These are phyloP conservation scores for Wickerhamomyces sp. DNA, from an alignment of 1,139 yeast genomes.

Conservation along the genomic window DNA sequence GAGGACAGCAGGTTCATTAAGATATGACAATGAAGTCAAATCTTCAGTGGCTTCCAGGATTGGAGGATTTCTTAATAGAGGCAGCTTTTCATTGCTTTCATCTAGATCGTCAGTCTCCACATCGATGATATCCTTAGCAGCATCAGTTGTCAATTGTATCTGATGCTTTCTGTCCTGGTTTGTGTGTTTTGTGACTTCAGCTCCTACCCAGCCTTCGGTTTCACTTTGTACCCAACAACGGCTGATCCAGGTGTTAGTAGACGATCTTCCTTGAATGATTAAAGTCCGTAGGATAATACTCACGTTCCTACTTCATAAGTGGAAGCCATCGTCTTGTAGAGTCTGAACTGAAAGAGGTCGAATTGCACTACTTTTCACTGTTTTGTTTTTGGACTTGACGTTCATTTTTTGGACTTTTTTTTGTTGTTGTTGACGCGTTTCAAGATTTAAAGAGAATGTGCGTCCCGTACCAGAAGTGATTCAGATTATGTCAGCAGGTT, in stretches of 20 bases:
- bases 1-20: constrained; percentile 94
- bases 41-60: constrained; percentile 93
- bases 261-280: not conserved
- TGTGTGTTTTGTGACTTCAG: constrained; percentile 58
- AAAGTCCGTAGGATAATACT: constrained; percentile 12
- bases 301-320: constrained; percentile 27
- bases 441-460: not conserved
- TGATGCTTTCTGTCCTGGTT: constrained; percentile 47
- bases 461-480: not conserved
- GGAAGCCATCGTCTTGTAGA: constrained; percentile 17
- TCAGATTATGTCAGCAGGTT: too few species aligned
- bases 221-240: constrained; percentile 97
- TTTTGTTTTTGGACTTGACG: constrained; percentile 11
- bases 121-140: constrained; percentile 48
- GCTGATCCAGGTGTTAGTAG: constrained; percentile 11
- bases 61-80: constrained; percentile 90
- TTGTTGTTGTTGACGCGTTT: constrained; percentile 3
- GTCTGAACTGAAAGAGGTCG: too few species aligned
- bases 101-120: constrained; percentile 46
- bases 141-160: constrained; percentile 59
- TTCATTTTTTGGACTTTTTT: not conserved
- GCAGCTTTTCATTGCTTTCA: constrained; percentile 46
- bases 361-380: not conserved
- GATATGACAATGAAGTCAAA: constrained; percentile 82
- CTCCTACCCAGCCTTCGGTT: constrained; percentile 87